Evolutionary conservation across 805 yeast species (phyloP).

Genomic region (Metschnikowia koreensis): DNA sequence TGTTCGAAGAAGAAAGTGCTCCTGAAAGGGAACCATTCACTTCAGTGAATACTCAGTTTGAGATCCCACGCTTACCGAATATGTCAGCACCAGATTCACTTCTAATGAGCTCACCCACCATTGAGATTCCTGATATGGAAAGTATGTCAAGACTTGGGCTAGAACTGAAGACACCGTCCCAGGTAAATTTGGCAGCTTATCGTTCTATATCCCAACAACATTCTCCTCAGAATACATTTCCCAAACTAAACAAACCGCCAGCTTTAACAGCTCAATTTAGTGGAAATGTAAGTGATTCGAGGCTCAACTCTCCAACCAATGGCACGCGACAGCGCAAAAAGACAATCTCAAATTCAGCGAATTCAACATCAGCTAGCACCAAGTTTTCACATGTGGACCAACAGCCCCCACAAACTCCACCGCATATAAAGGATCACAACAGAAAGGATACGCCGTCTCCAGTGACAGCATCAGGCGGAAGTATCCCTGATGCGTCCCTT

Average conservation of each 20-base stretch:
- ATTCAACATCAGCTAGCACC: constrained; percentile 10
- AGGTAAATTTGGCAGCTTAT: constrained; percentile 4
- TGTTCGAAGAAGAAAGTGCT: constrained; percentile 16
- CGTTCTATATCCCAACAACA: constrained; percentile 8
- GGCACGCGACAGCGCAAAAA: constrained; percentile 34
- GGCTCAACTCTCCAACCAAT: constrained; percentile 22
- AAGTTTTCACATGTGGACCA: constrained; percentile 7
- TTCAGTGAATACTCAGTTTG: constrained; percentile 6
- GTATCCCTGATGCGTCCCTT: constrained; percentile 16
- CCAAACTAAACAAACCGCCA: constrained; percentile 39
- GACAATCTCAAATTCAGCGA: constrained; percentile 37
- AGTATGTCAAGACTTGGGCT: constrained; percentile 26
- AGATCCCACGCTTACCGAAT: constrained; percentile 13
- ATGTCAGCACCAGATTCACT: constrained; percentile 9
- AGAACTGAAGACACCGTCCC: constrained; percentile 9
- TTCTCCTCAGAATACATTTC: constrained; percentile 14
- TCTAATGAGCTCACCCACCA: constrained; percentile 50
- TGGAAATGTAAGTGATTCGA: constrained; percentile 36
- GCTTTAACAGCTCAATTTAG: constrained; percentile 43
- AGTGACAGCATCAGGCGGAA: not conserved
- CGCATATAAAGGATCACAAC: constrained; percentile 8
- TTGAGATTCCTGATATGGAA: constrained; percentile 71
- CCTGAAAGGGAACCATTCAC: constrained; percentile 4
- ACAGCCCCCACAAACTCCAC: constrained; percentile 16
- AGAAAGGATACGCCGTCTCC: constrained; percentile 36